phyloP scores from a whole-genome alignment of 2,329 filamentous ascomycete species.

The Aspergillus ochraceus region DNA sequence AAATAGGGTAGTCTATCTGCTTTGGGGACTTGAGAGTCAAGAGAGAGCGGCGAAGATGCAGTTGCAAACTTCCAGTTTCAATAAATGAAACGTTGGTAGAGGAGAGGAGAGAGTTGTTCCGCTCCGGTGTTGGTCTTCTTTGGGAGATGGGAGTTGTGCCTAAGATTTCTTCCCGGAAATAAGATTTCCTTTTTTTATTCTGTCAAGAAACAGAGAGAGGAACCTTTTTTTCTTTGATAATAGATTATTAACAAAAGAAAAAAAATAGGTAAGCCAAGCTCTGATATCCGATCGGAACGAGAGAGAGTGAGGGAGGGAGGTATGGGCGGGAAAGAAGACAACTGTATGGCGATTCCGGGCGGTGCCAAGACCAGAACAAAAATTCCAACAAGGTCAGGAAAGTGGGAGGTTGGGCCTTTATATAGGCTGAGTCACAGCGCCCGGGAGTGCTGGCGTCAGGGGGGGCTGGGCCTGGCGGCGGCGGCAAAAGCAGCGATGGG shows the following conservation, averaged over 20 bases:
- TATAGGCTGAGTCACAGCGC: slow-evolving; percentile 40
- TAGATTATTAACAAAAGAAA: slow-evolving; percentile 3
- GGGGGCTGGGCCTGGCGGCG: slow-evolving; percentile 37
- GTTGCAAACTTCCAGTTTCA: slow-evolving; percentile 27
- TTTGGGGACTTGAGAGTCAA: slow-evolving; percentile 8
- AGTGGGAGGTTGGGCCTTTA: slow-evolving; percentile 42
- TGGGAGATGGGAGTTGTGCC: not conserved
- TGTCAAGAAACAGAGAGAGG: slow-evolving; percentile 17
- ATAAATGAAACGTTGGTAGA: slow-evolving; percentile 18
- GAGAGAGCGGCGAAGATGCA: slow-evolving; percentile 27
- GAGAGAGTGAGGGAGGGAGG: slow-evolving; percentile 23
- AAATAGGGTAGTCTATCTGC: slow-evolving; percentile 29
- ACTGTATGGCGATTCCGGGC: slow-evolving; percentile 33
- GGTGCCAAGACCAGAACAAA: slow-evolving; percentile 43
- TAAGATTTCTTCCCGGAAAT: slow-evolving; percentile 21
- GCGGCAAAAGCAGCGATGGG: slow-evolving; percentile 39
- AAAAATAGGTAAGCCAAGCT: slow-evolving; percentile 13
- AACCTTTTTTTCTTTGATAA: slow-evolving; percentile 1
- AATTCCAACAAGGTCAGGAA: slow-evolving; percentile 29
- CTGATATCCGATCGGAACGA: slow-evolving; percentile 20
- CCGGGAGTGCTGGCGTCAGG: slow-evolving; percentile 30
- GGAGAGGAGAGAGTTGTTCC: not conserved
- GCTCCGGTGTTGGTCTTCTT: slow-evolving; percentile 6
- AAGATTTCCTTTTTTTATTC: not conserved
- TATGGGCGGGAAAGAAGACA: slow-evolving; percentile 28